Evolutionary conservation across 164 flowering plant species (phyloP).

Genomic region (Vitis rupestris): DNA sequence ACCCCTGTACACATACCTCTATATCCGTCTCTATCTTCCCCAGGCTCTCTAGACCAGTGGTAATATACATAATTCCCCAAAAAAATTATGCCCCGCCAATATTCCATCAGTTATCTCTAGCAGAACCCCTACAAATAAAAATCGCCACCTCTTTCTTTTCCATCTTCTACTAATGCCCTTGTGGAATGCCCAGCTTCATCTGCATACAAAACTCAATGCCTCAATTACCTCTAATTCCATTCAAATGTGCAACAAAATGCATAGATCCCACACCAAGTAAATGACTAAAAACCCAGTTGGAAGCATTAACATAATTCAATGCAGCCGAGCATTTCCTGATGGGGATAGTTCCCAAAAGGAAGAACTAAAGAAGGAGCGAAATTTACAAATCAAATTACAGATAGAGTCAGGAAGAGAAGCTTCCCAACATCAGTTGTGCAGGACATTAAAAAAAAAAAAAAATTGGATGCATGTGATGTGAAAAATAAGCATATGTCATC

Average conservation of each 20-base stretch:
- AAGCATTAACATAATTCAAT: not conserved
- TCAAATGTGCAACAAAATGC: not conserved
- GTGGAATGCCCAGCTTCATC: conserved; percentile 32
- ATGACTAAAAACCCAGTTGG: not conserved
- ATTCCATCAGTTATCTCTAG: conserved; percentile 14
- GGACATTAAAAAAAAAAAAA: too few species aligned
- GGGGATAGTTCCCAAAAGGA: not conserved
- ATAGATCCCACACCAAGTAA: not conserved
- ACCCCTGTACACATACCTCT: conserved; percentile 61
- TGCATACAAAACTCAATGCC: conserved; percentile 14
- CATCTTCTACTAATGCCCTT: conserved; percentile 5
- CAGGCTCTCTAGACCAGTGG: conserved; percentile 26
- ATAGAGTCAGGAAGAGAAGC: too few species aligned
- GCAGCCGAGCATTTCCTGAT: not conserved
- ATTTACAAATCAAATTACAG: not conserved
- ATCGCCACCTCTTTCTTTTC: conserved; percentile 9
- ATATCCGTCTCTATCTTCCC: conserved; percentile 39
- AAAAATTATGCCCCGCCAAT: conserved; percentile 19
- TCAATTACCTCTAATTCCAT: not conserved
- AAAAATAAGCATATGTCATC: too few species aligned
- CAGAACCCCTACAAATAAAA: conserved; percentile 22
- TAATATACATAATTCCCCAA: conserved; percentile 40
- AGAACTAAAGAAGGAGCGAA: too few species aligned
- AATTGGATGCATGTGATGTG: too few species aligned
- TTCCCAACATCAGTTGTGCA: too few species aligned